These are phyloP conservation scores for Kluyveromyces wickerhamii DNA, from an alignment of 805 yeast genomes.

Conservation along the genomic window DNA sequence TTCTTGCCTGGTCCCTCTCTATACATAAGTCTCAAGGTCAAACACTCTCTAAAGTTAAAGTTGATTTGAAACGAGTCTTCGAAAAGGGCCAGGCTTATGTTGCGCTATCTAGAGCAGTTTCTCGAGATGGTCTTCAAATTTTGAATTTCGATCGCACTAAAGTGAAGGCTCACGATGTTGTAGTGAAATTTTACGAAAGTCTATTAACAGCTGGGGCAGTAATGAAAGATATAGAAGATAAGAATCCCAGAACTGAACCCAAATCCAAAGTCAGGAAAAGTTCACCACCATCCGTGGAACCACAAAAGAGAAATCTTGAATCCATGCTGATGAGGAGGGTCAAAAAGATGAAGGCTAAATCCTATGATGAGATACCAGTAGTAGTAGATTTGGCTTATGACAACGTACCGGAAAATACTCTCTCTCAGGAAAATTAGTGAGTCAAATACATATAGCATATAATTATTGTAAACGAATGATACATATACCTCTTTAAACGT, in stretches of 20 bases:
- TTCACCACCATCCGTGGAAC: not conserved
- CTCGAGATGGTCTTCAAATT: slow-evolving; percentile 76
- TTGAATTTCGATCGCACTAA: slow-evolving; percentile 56
- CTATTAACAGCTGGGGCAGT: slow-evolving; percentile 32
- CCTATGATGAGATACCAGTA: not conserved
- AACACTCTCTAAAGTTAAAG: slow-evolving; percentile 66
- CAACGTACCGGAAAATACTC: not conserved
- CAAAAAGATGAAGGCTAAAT: not conserved
- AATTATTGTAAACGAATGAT: too few species aligned
- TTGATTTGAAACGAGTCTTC: slow-evolving; percentile 67
- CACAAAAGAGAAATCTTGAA: slow-evolving; percentile 2
- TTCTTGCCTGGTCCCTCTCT: slow-evolving; percentile 94
- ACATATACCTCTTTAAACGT: too few species aligned
- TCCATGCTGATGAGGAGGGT: slow-evolving; percentile 1
- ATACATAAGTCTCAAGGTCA: slow-evolving; percentile 96
- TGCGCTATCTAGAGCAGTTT: slow-evolving; percentile 84
- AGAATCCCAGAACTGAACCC: not conserved
- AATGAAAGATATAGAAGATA: slow-evolving; percentile 7
- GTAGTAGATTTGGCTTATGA: not conserved
- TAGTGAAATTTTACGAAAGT: slow-evolving; percentile 56
- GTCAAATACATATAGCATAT: not conserved
- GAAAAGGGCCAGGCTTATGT: slow-evolving; percentile 96
- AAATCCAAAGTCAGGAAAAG: not conserved
- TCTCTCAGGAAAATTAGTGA: slow-evolving; percentile 3
- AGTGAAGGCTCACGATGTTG: slow-evolving; percentile 65